These are phyloP conservation scores for Metschnikowia aberdeeniae DNA, from an alignment of 805 yeast species.

Conservation along the genomic window DNA sequence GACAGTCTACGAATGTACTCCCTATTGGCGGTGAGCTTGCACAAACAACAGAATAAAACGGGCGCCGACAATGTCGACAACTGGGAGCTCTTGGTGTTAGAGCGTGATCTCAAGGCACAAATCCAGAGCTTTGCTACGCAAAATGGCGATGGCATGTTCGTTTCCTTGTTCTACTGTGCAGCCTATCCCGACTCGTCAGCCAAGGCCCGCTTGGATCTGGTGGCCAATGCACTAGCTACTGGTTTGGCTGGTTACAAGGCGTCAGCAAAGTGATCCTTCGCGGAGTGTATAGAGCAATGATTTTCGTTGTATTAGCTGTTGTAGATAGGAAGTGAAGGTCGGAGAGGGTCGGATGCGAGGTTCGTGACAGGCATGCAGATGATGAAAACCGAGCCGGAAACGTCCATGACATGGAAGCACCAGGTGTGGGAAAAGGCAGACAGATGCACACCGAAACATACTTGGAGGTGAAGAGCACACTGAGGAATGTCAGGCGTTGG, in stretches of 20 bases:
- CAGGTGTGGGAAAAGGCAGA: too few species aligned
- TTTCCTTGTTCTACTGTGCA: conserved; percentile 30
- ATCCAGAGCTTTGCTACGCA: conserved; percentile 21
- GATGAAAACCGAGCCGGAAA: not conserved
- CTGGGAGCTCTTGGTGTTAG: conserved; percentile 32
- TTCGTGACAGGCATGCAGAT: not conserved
- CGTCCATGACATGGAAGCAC: too few species aligned
- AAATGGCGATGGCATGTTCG: conserved; percentile 19
- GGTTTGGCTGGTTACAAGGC: conserved; percentile 33
- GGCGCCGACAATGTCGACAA: conserved; percentile 14
- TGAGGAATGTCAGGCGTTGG: too few species aligned
- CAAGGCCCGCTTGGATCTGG: conserved; percentile 32
- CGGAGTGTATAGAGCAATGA: not conserved
- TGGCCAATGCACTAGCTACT: conserved; percentile 24
- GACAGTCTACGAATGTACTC: conserved; percentile 34
- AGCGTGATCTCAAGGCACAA: conserved; percentile 24
- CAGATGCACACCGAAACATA: too few species aligned
- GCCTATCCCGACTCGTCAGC: conserved; percentile 31
- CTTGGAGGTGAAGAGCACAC: too few species aligned
- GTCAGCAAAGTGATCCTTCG: not conserved
- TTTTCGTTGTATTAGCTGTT: conserved; percentile 3
- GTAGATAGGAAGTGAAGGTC: conserved; percentile 5
- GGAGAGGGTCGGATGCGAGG: conserved; percentile 5
- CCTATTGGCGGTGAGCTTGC: conserved; percentile 31
- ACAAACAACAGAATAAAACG: conserved; percentile 15